A percentile compares a stretch with the other conserved stretches of the same genome.
Evolutionary conservation across 2,329 filamentous ascomycete genomes (phyloP).

Genomic region (Phyllosticta ampelicida): DNA sequence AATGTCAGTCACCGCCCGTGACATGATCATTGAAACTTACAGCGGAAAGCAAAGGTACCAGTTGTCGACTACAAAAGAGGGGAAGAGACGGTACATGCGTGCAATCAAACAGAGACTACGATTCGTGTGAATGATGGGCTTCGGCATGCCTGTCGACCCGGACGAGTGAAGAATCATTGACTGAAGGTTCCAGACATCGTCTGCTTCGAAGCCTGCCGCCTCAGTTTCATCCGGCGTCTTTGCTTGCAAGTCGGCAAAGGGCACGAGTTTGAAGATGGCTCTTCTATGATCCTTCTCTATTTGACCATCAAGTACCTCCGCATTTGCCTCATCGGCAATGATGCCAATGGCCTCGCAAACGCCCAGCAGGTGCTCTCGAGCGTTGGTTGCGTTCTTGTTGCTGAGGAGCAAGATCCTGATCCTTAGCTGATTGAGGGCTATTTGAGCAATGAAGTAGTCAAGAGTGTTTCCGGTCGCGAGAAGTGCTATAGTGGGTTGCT

Average conservation of each 20-base stretch:
- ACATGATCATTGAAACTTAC: slow-evolving; percentile 10
- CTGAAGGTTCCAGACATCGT: slow-evolving; percentile 24
- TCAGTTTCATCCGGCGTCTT: background rate
- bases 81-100: slow-evolving; percentile 24
- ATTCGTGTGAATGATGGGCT: slow-evolving; percentile 38
- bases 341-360: slow-evolving; percentile 18
- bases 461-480: slow-evolving; percentile 20
- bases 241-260: background rate
- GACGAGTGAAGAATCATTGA: slow-evolving; percentile 38
- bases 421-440: slow-evolving; percentile 23
- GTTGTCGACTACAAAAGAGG: slow-evolving; percentile 21
- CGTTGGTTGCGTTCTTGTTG: slow-evolving; percentile 19
- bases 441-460: slow-evolving; percentile 21
- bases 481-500: slow-evolving; percentile 22
- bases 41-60: slow-evolving; percentile 26
- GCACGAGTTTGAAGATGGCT: background rate
- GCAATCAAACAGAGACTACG: slow-evolving; percentile 25
- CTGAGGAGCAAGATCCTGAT: slow-evolving; percentile 21
- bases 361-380: slow-evolving; percentile 19
- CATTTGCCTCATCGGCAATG: slow-evolving; percentile 19
- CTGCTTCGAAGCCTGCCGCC: slow-evolving; percentile 12
- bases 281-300: background rate
- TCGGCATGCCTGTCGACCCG: slow-evolving; percentile 52
- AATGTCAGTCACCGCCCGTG: background rate
- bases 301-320: background rate